Evolutionary conservation across 345 rosid genomes (phyloP), one percentile per base, ranked within the genome.

Genomic region (Firmiana major): DNA sequence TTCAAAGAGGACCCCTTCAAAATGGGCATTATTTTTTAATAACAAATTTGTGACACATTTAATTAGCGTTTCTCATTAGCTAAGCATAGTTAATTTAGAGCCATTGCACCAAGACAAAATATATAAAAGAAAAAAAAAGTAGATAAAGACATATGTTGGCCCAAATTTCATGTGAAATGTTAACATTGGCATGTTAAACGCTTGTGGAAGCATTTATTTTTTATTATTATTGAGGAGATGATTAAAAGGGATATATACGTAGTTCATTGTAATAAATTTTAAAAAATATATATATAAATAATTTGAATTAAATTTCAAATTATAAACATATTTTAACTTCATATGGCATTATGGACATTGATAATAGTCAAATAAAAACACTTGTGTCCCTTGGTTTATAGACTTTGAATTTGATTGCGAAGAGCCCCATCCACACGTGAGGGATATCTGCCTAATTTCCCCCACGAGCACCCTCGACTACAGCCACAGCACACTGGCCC

Each of bases 341-440:
- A 31, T n/a, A n/a, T n/a, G n/a, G n/a, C n/a, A n/a, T n/a, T n/a
- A n/a, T n/a, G n/a, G n/a, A n/a, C n/a, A n/a, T n/a, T n/a, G n/a
- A n/a, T n/a, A n/a, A n/a, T n/a, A n/a, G n/a, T n/a, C n/a, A n/a
- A n/a, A 0, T 0, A 31, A 7, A 15, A 66, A 65, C 89, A 82
- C 86, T 85, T 79, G 85, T 81, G 85, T 74, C 67, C 60, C 45
- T 24, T 2, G 9, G 75, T 1, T 31, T 31, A 63, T 78, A 63
- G 82, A 80, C 83, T 67, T 78, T 77, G 82, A 80, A 82, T 67
- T 78, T 77, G 82, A 75, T 80, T 31, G 60, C 66, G 28, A 0
- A 1, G 31, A 77, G 75, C 82, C 85, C 85, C 87, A 81, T 81
- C 85, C 91, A 53, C 88, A 85, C 90, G 90, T 81, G 92, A 74